Percentiles rank a stretch among this genome's conserved stretches.
Evolutionary conservation across 257 asterid genomes (phyloP).

Genomic region (Solanum megistacrolobum): DNA sequence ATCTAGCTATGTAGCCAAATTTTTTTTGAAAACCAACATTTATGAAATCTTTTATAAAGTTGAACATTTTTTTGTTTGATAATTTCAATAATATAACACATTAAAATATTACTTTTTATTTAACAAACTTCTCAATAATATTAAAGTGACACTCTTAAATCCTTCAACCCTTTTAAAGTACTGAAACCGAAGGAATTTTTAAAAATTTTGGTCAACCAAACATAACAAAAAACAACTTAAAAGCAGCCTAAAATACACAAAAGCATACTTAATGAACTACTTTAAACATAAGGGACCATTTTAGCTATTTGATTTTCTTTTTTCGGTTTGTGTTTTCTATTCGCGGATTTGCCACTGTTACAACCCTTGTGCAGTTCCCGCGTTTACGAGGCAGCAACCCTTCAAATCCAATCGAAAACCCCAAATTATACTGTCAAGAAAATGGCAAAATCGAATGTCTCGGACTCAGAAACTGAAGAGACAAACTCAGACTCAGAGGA

Average conservation of each 20-base stretch:
- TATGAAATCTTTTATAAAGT: too few species aligned
- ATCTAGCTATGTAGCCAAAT: neutral
- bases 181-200: too few species aligned
- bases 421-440: neutral
- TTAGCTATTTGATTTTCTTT: neutral
- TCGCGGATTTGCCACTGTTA: neutral
- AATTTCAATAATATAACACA: neutral
- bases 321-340: neutral
- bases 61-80: too few species aligned
- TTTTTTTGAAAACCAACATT: neutral
- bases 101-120: neutral
- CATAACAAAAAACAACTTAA: too few species aligned
- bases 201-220: neutral
- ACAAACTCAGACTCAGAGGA: conserved; percentile 27
- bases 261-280: neutral
- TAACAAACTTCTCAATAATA: neutral
- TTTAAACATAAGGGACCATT: neutral
- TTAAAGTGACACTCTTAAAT: neutral
- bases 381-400: neutral
- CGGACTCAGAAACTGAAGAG: conserved; percentile 36
- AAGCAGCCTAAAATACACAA: neutral
- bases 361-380: neutral
- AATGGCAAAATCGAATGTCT: conserved; percentile 20
- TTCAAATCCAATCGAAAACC: neutral
- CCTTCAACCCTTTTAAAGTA: neutral